Evolutionary conservation across 2,329 filamentous ascomycete genomes (phyloP), one percentile per base, ranked within the genome.

Genomic region (Cryphonectria naterciae): DNA sequence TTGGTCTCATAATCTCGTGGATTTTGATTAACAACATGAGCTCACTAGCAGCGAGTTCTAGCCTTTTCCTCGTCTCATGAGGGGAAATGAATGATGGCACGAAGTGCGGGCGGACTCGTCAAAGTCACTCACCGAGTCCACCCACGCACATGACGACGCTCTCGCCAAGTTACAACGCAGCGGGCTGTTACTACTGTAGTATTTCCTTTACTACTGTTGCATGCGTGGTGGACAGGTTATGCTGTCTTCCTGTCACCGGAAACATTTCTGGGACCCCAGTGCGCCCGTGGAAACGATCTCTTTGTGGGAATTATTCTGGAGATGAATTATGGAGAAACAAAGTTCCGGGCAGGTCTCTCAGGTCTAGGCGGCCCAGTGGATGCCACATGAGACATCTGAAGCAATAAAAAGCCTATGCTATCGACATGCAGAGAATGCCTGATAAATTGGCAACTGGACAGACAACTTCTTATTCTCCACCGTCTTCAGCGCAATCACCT

Each of bases 351-450:
- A 58, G 28, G 54, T 58, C 25, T 58, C 15, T 13, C 35, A 2
- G 6, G 32, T 35, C 54, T 19, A 8, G 54, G 28, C 28, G 11
- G 54, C 5, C 15, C 54, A 19, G 25, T 58, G 54, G 28, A 32
- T 58, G 11, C 54, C 25, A 58, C 54, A 32, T 58, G 54, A 58
- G 25, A 35, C 54, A 58, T 32, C 25, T 56, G n/a, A 56, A 58
- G 54, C 25, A 58, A 8, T 39, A 11, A 35, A 58, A 19, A 58
- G 28, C 5, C 5, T 32, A 28, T 58, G 15, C 15, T 35, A 19
- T 58, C 13, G 13, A 28, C 25, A 58, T 28, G 25, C 54, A 58
- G 28, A 32, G 32, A 4, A 49, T 49, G 46, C 22, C 8, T 49
- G 2, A 49, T n/a, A 8, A 49, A 4, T 49, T 49, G 46, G 10